phyloP scores from a whole-genome alignment of 164 flowering plant genomes.

The Vitis labrusca region DNA sequence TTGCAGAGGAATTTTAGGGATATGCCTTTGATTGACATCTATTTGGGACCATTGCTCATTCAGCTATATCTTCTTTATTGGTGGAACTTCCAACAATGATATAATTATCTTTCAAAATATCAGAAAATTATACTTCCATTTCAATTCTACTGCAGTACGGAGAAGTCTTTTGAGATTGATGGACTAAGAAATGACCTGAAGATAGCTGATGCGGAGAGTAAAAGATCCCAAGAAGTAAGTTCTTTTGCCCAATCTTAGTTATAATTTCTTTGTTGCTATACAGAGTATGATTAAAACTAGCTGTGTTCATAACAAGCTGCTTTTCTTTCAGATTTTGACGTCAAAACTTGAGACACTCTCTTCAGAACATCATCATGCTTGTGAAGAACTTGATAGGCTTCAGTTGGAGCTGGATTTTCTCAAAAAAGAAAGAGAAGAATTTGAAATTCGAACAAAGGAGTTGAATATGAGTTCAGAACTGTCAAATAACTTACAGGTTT shows the following conservation, averaged over 20 bases:
- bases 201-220: constrained; percentile 24
- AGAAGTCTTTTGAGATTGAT: constrained; percentile 54
- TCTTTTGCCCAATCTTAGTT: constrained; percentile 4
- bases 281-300: background rate
- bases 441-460: constrained; percentile 24
- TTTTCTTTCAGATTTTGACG: constrained; percentile 23
- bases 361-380: constrained; percentile 21
- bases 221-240: constrained; percentile 42
- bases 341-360: constrained; percentile 26
- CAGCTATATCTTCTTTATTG: too few species aligned
- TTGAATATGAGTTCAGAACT: constrained; percentile 10
- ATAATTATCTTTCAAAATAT: too few species aligned
- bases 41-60: too few species aligned
- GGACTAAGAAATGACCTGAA: constrained; percentile 31
- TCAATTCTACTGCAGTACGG: constrained; percentile 36
- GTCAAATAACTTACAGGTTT: constrained; percentile 33
- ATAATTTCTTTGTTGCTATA: background rate
- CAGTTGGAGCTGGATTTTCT: constrained; percentile 32
- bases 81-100: too few species aligned
- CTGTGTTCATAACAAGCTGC: background rate
- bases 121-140: background rate
- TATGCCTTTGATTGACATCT: too few species aligned
- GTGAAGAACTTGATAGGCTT: constrained; percentile 33
- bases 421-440: constrained; percentile 31
- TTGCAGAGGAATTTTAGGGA: too few species aligned